Conservation (phyloP, 140 eudicot species). For the Artemisia princeps region DNA sequence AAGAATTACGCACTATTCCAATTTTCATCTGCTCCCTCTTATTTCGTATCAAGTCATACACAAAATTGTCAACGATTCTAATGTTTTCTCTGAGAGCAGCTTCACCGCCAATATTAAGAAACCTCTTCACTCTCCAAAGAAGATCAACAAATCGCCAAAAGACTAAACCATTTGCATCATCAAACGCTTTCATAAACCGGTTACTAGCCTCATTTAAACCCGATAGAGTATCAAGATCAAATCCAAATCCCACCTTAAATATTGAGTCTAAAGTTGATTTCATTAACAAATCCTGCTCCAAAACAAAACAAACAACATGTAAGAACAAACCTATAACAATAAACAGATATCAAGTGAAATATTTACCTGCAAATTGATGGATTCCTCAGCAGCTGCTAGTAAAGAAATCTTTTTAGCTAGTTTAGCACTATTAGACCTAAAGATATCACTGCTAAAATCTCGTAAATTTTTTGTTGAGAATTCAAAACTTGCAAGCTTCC, state of each 20-base stretch:
- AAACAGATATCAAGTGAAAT: not conserved
- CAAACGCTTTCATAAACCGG: constrained; percentile 52
- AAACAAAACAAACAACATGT: not conserved
- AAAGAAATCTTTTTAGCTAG: constrained; percentile 33
- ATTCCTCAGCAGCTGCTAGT: constrained; percentile 21
- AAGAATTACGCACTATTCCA: constrained; percentile 25
- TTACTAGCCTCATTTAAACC: constrained; percentile 41
- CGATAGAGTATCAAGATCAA: constrained; percentile 50
- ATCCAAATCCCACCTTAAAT: constrained; percentile 62
- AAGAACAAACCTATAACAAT: not conserved
- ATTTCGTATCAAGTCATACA: constrained; percentile 40
- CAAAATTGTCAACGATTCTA: constrained; percentile 42
- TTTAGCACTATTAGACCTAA: constrained; percentile 36
- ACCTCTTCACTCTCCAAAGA: constrained; percentile 46
- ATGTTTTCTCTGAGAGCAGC: constrained; percentile 37
- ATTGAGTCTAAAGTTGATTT: constrained; percentile 54
- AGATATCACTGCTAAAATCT: constrained; percentile 48
- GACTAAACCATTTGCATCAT: constrained; percentile 46
- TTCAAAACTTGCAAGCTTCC: constrained; percentile 65
- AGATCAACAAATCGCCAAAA: constrained; percentile 51
- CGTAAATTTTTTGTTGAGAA: constrained; percentile 49
- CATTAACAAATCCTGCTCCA: constrained; percentile 49
- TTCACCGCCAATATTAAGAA: constrained; percentile 46
- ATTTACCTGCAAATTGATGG: constrained; percentile 29
- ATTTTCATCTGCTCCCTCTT: constrained; percentile 50